A percentile compares a stretch with the other conserved stretches of the same genome.
Evolutionary conservation across 2,329 filamentous ascomycete species (phyloP).

Genomic region (Beauveria medogensis): DNA sequence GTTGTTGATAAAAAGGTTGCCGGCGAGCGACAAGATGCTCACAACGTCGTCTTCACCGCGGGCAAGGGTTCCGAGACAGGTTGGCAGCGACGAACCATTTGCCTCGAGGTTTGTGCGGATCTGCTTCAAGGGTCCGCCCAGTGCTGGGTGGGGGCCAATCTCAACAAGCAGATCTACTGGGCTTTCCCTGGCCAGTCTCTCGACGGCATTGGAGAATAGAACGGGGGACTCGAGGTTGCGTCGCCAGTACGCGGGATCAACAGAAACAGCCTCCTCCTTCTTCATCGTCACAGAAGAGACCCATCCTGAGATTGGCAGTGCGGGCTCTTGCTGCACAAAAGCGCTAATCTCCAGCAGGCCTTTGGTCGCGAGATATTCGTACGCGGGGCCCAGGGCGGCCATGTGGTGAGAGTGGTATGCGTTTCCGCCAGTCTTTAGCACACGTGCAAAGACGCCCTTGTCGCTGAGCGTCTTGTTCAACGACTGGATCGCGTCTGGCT

Average conservation of each 20-base stretch:
- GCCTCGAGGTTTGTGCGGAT: constrained; percentile 17
- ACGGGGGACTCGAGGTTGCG: constrained; percentile 19
- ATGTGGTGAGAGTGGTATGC: constrained; percentile 25
- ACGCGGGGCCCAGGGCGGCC: constrained; percentile 18
- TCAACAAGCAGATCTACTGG: constrained; percentile 11
- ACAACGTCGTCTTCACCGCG: constrained; percentile 19
- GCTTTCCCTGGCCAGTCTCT: no score
- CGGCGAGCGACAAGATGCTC: constrained; percentile 17
- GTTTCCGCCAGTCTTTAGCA: constrained; percentile 18
- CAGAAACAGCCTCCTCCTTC: background rate
- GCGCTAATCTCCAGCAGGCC: background rate
- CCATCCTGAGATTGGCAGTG: constrained; percentile 13
- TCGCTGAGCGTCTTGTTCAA: constrained; percentile 17
- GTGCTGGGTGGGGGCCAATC: constrained; percentile 20
- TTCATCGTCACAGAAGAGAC: constrained; percentile 17
- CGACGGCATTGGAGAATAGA: constrained; percentile 18
- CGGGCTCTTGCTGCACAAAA: constrained; percentile 13
- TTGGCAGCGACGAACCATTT: constrained; percentile 13
- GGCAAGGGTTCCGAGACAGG: constrained; percentile 20
- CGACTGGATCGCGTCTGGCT: constrained; percentile 18
- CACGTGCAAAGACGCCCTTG: constrained; percentile 18
- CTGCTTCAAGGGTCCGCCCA: constrained; percentile 18
- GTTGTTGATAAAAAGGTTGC: constrained; percentile 20
- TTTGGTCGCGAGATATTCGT: constrained; percentile 16
- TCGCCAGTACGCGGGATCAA: constrained; percentile 18